Percentiles rank a stretch among this genome's conserved stretches.
Conservation (phyloP, 352 stramenopile species). For the Globisporangium takayamanum region DNA sequence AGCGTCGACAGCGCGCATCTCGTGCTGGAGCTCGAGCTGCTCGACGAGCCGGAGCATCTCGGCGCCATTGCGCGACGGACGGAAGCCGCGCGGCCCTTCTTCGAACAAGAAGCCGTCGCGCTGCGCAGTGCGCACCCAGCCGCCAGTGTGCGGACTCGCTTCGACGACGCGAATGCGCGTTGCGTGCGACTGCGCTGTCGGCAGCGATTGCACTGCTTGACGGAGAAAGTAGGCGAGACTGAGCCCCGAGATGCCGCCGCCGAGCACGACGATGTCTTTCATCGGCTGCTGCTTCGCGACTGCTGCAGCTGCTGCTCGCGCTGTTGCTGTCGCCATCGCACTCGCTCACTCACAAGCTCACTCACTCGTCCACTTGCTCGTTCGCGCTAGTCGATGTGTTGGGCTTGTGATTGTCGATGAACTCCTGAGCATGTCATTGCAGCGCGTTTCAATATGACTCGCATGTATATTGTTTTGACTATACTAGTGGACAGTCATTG, state of each 20-base stretch:
- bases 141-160: constrained; percentile 35
- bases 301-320: no score
- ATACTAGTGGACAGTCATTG: no score
- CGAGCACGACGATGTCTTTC: constrained; percentile 57
- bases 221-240: constrained; percentile 74
- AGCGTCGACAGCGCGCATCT: constrained; percentile 61
- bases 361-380: no score
- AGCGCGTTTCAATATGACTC: no score
- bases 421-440: no score
- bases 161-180: constrained; percentile 72
- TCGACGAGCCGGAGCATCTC: constrained; percentile 84
- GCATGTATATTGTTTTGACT: no score
- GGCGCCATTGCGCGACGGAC: constrained; percentile 74
- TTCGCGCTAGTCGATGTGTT: no score
- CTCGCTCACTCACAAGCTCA: no score
- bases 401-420: no score
- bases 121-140: constrained; percentile 64
- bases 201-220: constrained; percentile 27
- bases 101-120: constrained; percentile 74
- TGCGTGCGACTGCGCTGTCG: constrained; percentile 2
- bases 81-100: constrained; percentile 76
- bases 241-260: constrained; percentile 75
- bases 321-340: neutral
- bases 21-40: constrained; percentile 52
- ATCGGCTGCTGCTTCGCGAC: neutral